These are phyloP conservation scores for Botrytis squamosa DNA, from an alignment of 2,329 filamentous ascomycete genomes.

Conservation along the genomic window DNA sequence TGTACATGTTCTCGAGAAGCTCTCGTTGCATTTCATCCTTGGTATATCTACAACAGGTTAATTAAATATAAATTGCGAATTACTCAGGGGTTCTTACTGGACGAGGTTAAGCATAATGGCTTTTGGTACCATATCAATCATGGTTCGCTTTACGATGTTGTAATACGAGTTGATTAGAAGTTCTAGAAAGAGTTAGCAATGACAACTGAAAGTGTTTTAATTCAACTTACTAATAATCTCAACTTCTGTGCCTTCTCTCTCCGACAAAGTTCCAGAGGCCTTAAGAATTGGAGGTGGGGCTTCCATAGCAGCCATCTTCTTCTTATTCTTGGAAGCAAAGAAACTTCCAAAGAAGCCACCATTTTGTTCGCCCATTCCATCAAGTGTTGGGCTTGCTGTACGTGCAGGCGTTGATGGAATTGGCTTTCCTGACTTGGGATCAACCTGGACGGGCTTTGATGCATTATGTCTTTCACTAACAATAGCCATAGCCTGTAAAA, in stretches of 20 bases:
- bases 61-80: not conserved
- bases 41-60: constrained; percentile 62
- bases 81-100: constrained; percentile 60
- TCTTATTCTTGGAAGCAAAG: constrained; percentile 99
- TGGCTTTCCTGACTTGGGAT: constrained; percentile 98
- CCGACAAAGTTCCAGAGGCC: constrained; percentile 87
- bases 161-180: constrained; percentile 95
- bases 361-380: constrained; percentile 55
- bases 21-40: constrained; percentile 99
- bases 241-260: constrained; percentile 93
- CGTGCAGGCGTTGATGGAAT: constrained; percentile 70
- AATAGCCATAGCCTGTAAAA: constrained; percentile 80
- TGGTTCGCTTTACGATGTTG: constrained; percentile 95
- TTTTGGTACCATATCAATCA: constrained; percentile 99
- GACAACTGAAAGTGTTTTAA: not conserved
- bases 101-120: constrained; percentile 98
- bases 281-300: constrained; percentile 88
- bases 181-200: constrained; percentile 53
- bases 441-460: constrained; percentile 85
- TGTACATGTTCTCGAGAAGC: constrained; percentile 96
- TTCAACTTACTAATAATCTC: constrained; percentile 87
- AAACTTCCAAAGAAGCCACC: constrained; percentile 96
- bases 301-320: constrained; percentile 99
- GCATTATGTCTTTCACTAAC: constrained; percentile 89
- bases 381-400: constrained; percentile 69